Evolutionary conservation across 495 filamentous ascomycete species (phyloP).

Genomic region (Lasiosphaeria miniovina): DNA sequence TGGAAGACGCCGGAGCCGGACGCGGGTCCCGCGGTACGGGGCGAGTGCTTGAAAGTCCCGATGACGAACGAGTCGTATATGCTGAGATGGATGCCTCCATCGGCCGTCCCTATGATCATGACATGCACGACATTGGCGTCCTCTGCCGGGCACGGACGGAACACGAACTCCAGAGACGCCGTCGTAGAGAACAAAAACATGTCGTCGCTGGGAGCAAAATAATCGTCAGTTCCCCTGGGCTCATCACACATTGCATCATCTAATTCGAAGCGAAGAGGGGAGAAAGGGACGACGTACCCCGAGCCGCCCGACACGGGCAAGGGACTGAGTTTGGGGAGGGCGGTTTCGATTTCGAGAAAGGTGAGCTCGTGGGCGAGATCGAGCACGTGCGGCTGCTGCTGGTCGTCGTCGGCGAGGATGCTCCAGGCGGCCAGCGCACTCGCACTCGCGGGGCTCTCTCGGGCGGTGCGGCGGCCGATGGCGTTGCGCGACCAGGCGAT

Average conservation of each 20-base stretch:
- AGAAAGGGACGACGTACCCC: constrained; percentile 41
- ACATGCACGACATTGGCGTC: constrained; percentile 76
- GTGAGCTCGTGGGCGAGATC: constrained; percentile 78
- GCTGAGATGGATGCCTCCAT: constrained; percentile 75
- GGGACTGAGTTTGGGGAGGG: constrained; percentile 74
- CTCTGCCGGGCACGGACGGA: constrained; percentile 58
- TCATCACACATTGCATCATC: not conserved
- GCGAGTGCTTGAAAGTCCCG: constrained; percentile 56
- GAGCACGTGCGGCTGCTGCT: constrained; percentile 18
- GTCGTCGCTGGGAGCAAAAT: constrained; percentile 53
- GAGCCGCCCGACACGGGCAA: constrained; percentile 57
- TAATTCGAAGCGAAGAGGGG: not conserved
- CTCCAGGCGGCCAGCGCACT: constrained; percentile 24
- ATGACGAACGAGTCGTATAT: constrained; percentile 91
- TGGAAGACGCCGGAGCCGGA: constrained; percentile 25
- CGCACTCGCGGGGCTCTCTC: not conserved
- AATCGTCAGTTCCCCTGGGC: constrained; percentile 20
- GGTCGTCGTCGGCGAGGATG: constrained; percentile 37
- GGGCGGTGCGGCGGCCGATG: constrained; percentile 39
- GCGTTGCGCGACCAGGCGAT: constrained; percentile 73
- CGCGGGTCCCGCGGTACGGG: not conserved
- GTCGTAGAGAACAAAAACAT: constrained; percentile 64
- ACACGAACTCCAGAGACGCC: constrained; percentile 66
- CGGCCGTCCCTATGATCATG: constrained; percentile 71
- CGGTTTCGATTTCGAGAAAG: constrained; percentile 73